Percentiles rank a stretch among this genome's conserved stretches.
Evolutionary conservation across 371 early-diverging fungal genomes (phyloP).

Genomic region (Rhizoclosmatium hyalinum): DNA sequence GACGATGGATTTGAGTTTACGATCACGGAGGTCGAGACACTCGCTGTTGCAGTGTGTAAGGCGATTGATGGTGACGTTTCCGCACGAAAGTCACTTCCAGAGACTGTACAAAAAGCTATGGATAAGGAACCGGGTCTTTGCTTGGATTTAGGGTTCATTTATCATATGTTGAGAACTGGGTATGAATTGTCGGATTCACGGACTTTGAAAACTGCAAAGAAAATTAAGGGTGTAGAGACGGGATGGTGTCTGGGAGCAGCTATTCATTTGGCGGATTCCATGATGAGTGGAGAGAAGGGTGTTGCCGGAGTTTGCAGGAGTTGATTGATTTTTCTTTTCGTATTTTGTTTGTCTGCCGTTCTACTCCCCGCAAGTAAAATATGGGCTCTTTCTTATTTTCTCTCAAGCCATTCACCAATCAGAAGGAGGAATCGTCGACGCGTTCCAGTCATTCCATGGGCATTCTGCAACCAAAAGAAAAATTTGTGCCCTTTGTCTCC

Average conservation of each 20-base stretch:
- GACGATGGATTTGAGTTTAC: conserved; percentile 34
- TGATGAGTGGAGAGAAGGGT: conserved; percentile 28
- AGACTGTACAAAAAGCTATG: conserved; percentile 12
- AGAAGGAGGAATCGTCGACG: too few species aligned
- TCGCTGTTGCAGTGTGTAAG: conserved; percentile 43
- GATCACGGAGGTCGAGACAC: conserved; percentile 36
- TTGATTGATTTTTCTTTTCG: not conserved
- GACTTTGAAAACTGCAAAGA: conserved; percentile 80
- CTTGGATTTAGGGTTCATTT: conserved; percentile 85
- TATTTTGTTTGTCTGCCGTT: not conserved
- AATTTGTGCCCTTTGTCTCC: too few species aligned
- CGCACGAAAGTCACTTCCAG: conserved; percentile 3
- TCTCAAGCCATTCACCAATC: too few species aligned
- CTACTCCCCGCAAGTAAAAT: too few species aligned
- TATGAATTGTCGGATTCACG: conserved; percentile 81
- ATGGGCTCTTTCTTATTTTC: too few species aligned
- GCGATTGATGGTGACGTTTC: conserved; percentile 27
- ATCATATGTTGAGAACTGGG: conserved; percentile 79
- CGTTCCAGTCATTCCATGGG: too few species aligned
- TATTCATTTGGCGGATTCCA: conserved; percentile 56
- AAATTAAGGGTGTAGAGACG: conserved; percentile 89
- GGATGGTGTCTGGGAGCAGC: conserved; percentile 97
- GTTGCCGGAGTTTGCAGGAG: conserved; percentile 17
- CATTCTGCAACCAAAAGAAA: too few species aligned
- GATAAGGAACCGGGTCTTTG: conserved; percentile 75